Evolutionary conservation across 148 eudicot species (phyloP), one percentile per base, ranked within the genome.

Genomic region (Cornus suecica): DNA sequence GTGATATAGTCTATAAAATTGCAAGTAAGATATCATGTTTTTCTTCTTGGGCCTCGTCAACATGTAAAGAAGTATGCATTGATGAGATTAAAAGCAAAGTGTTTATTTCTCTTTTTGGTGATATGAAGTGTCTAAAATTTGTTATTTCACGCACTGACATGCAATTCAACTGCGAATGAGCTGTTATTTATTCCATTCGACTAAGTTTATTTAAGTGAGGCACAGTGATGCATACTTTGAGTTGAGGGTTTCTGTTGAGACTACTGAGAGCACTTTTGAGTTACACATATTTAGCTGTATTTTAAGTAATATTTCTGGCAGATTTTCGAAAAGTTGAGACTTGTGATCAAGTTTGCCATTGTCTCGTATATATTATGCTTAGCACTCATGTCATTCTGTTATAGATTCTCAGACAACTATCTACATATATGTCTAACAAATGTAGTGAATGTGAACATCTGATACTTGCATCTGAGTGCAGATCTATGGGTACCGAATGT

Each of bases 401-500:
- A 58, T 58, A 14, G 20, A 22, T 58, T 58, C 4, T 13, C 22
- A 58, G 62, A 58, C 20, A 1, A 48, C 15, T 48, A 0, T 37
- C 42, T 37, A 37, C 42, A 37, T 37, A 37, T 37, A 37, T 37
- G 42, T 37, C 8, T 37, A 37, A 37, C 42, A 37, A 37, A n/a
- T n/a, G 42, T 37, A 37, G 7, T 37, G 42, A 5, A 58, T 18
- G 23, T 31, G 66, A 56, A 27, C n/a, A 60, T 5, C 75, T n/a
- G 22, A 8, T 60, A 23, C 34, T 18, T 34, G 51, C 26, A 62
- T 56, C 13, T 29, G 23, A 41, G 20, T 86, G 78, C 89, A 92
- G 97, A 74, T 94, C 41, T 89, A 83, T 65, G 98, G 98, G 56
- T 92, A 90, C 65, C 85, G 97, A 54, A 94, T 90, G 98, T 89